Percentiles rank a stretch among this genome's conserved stretches.
These are phyloP conservation scores for Candida nanaspora DNA, from an alignment of 805 yeast genomes.

Conservation along the genomic window DNA sequence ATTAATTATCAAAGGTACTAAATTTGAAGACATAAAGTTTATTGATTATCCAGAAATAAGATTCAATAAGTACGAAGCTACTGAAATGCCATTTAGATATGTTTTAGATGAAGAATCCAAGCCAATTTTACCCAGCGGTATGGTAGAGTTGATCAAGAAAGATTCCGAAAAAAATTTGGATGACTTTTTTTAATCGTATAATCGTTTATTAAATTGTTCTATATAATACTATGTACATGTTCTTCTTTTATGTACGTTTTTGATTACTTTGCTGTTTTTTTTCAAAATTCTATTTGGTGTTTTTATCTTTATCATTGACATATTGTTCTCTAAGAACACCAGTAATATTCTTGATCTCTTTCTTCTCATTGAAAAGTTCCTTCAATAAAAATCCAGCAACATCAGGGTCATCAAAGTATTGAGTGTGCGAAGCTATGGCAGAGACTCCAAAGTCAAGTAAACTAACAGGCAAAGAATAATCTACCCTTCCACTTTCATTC, in stretches of 20 bases:
- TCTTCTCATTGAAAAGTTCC: slow-evolving; percentile 32
- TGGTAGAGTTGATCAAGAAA: slow-evolving; percentile 76
- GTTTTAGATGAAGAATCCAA: slow-evolving; percentile 53
- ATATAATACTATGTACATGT: too few species aligned
- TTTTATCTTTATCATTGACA: too few species aligned
- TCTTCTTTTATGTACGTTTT: too few species aligned
- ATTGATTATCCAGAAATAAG: slow-evolving; percentile 93
- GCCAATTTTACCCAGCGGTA: slow-evolving; percentile 89
- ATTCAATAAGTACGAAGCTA: slow-evolving; percentile 81
- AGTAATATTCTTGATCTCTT: background rate
- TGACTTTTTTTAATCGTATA: slow-evolving; percentile 39
- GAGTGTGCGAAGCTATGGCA: slow-evolving; percentile 82
- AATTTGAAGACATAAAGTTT: slow-evolving; percentile 70
- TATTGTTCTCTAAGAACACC: background rate
- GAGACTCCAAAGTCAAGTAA: slow-evolving; percentile 73
- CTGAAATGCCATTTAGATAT: slow-evolving; percentile 97
- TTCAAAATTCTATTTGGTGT: too few species aligned
- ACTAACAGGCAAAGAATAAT: slow-evolving; percentile 72
- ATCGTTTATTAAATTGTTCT: background rate
- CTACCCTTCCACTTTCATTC: slow-evolving; percentile 74
- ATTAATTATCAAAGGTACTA: slow-evolving; percentile 52
- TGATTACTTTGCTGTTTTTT: too few species aligned
- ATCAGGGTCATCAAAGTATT: slow-evolving; percentile 81
- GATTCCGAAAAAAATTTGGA: slow-evolving; percentile 83
- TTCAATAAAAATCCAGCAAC: slow-evolving; percentile 71